A percentile compares a stretch with the other conserved stretches of the same genome.
Conservation (phyloP, 2,329 filamentous ascomycete species). For the Sporothrix brunneoviolacea region DNA sequence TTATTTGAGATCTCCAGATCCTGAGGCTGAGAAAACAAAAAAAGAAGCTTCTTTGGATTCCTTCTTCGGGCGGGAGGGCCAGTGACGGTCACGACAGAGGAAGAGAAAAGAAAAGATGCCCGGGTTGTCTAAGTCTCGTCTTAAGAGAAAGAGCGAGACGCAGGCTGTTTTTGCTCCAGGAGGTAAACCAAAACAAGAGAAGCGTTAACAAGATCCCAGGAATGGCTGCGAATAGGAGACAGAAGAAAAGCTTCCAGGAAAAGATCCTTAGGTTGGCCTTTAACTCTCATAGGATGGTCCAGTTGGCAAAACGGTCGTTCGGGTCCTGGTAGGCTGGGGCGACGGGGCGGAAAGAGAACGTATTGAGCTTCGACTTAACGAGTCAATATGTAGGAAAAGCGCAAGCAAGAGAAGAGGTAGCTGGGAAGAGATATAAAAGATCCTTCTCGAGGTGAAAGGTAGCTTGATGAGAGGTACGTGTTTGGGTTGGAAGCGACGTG, state of each 20-base stretch:
- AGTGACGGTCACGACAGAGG: too few species aligned
- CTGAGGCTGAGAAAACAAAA: background rate
- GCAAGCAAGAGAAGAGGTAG: background rate
- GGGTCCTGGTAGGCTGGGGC: too few species aligned
- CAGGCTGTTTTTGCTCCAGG: too few species aligned
- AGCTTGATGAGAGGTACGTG: background rate
- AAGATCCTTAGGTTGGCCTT: slow-evolving; percentile 7
- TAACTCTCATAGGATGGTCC: background rate
- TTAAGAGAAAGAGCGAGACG: too few species aligned
- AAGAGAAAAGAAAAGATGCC: background rate
- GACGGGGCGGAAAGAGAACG: background rate
- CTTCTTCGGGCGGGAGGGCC: too few species aligned
- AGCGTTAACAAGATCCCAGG: slow-evolving; percentile 1
- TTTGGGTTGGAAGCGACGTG: too few species aligned
- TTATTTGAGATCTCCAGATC: slow-evolving; percentile 28
- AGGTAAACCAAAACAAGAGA: slow-evolving; percentile 19
- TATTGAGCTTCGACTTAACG: slow-evolving; percentile 18
- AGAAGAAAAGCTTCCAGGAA: slow-evolving; percentile 1
- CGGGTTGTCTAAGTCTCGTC: too few species aligned
- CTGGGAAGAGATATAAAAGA: slow-evolving; percentile 9
- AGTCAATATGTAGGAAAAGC: slow-evolving; percentile 16
- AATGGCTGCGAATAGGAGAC: slow-evolving; percentile 11
- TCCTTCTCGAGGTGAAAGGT: too few species aligned
- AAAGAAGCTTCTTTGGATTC: background rate
- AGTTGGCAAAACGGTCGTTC: too few species aligned